phyloP scores from a whole-genome alignment of 176 grass and related monocot species.

The Guadua angustifolia region DNA sequence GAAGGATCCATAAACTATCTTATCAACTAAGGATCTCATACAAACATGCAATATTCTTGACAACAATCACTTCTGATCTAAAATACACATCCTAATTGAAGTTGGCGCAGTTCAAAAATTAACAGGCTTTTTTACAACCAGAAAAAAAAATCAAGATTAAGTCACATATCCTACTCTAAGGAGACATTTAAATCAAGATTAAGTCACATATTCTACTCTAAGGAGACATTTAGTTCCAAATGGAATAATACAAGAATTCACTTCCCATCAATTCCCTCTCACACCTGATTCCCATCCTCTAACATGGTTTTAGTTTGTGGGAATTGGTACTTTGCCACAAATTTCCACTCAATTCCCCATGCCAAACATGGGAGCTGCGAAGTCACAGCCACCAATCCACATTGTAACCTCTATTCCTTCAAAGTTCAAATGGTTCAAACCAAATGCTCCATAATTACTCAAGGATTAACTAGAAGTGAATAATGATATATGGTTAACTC shows the following conservation, averaged over 20 bases:
- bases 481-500: not conserved
- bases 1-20: not conserved
- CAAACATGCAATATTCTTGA: not conserved
- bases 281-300: not conserved
- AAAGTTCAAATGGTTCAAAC: not conserved
- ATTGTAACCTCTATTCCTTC: not conserved
- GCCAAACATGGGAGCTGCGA: not conserved
- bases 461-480: not conserved
- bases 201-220: not conserved
- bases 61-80: not conserved
- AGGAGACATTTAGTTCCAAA: not conserved
- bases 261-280: not conserved
- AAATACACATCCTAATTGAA: not conserved
- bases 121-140: not conserved
- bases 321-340: not conserved
- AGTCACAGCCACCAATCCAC: not conserved
- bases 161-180: not conserved
- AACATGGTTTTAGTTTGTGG: not conserved
- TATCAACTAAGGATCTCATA: conserved; percentile 8
- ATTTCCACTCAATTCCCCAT: not conserved
- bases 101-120: not conserved
- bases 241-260: not conserved
- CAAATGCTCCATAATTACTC: not conserved
- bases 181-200: not conserved
- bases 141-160: not conserved